These are phyloP conservation scores for Colletotrichum sidae DNA, from an alignment of 2,329 filamentous ascomycete species.

Conservation along the genomic window DNA sequence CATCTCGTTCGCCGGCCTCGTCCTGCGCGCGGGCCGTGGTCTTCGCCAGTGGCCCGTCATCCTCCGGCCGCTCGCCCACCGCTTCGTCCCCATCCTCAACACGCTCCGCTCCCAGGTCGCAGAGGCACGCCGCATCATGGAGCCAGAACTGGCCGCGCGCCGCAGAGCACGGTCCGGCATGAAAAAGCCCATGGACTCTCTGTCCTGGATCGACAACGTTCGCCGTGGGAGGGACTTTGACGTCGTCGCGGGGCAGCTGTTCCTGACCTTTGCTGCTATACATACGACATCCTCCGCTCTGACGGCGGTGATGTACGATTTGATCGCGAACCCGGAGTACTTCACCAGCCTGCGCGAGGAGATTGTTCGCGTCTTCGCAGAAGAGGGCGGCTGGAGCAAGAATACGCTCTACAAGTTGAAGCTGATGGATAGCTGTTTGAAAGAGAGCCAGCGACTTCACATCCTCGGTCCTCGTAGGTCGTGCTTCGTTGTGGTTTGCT, in stretches of 20 bases:
- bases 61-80: slow-evolving; percentile 55
- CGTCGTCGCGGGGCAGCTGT: slow-evolving; percentile 75
- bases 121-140: slow-evolving; percentile 50
- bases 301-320: slow-evolving; percentile 52
- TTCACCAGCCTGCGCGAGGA: slow-evolving; percentile 55
- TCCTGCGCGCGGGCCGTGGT: slow-evolving; percentile 48
- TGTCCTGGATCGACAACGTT: slow-evolving; percentile 56
- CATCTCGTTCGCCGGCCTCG: slow-evolving; percentile 54
- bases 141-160: slow-evolving; percentile 42
- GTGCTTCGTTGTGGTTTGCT: not conserved
- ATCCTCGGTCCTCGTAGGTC: slow-evolving; percentile 13
- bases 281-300: slow-evolving; percentile 54
- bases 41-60: slow-evolving; percentile 55
- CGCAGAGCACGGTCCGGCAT: slow-evolving; percentile 41
- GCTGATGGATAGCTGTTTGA: slow-evolving; percentile 55
- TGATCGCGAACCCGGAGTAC: slow-evolving; percentile 52
- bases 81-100: slow-evolving; percentile 53
- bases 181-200: slow-evolving; percentile 49
- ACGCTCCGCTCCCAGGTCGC: slow-evolving; percentile 49
- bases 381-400: slow-evolving; percentile 49
- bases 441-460: slow-evolving; percentile 49
- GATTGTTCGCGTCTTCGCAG: slow-evolving; percentile 48
- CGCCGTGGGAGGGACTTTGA: slow-evolving; percentile 71
- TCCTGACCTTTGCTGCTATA: slow-evolving; percentile 75
- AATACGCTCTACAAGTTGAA: slow-evolving; percentile 51